Evolutionary conservation across 2,329 filamentous ascomycete genomes (phyloP).

Genomic region (Chaetomium strumarium): DNA sequence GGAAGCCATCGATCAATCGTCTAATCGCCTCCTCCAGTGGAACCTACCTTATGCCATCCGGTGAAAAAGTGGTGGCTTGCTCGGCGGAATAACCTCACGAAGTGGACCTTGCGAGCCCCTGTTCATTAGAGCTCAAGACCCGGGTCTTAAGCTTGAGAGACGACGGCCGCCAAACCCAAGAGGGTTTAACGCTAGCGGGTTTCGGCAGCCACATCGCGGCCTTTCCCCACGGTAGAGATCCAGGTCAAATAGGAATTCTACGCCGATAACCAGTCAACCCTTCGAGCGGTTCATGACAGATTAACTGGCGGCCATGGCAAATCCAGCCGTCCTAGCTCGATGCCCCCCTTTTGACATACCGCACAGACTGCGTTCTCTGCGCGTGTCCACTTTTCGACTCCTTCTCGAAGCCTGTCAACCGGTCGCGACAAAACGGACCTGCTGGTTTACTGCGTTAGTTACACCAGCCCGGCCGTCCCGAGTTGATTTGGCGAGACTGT

Average conservation of each 20-base stretch:
- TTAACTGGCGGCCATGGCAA: slow-evolving; percentile 13
- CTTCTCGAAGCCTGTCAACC: slow-evolving; percentile 9
- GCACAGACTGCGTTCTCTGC: slow-evolving; percentile 12
- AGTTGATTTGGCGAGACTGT: slow-evolving; percentile 21
- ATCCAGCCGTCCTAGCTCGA: background rate
- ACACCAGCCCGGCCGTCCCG: slow-evolving; percentile 18
- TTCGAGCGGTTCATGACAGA: slow-evolving; percentile 17
- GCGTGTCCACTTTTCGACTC: slow-evolving; percentile 1
- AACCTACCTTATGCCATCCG: too few species aligned
- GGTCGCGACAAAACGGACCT: too few species aligned
- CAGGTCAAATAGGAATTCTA: slow-evolving; percentile 5
- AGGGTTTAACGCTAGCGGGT: slow-evolving; percentile 11
- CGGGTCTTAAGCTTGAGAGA: slow-evolving; percentile 6
- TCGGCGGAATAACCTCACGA: too few species aligned
- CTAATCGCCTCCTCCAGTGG: slow-evolving; percentile 11
- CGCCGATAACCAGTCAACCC: slow-evolving; percentile 12
- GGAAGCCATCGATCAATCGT: slow-evolving; percentile 4
- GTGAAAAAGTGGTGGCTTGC: too few species aligned
- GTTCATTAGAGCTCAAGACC: background rate
- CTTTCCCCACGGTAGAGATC: slow-evolving; percentile 12
- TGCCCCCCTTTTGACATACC: slow-evolving; percentile 11
- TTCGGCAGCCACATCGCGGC: slow-evolving; percentile 9
- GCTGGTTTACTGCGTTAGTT: slow-evolving; percentile 2
- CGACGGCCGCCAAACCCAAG: slow-evolving; percentile 10
- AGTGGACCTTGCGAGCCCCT: slow-evolving; percentile 1